Evolutionary conservation across 2,329 filamentous ascomycete genomes (phyloP).

Genomic region (Cordyceps sp.): DNA sequence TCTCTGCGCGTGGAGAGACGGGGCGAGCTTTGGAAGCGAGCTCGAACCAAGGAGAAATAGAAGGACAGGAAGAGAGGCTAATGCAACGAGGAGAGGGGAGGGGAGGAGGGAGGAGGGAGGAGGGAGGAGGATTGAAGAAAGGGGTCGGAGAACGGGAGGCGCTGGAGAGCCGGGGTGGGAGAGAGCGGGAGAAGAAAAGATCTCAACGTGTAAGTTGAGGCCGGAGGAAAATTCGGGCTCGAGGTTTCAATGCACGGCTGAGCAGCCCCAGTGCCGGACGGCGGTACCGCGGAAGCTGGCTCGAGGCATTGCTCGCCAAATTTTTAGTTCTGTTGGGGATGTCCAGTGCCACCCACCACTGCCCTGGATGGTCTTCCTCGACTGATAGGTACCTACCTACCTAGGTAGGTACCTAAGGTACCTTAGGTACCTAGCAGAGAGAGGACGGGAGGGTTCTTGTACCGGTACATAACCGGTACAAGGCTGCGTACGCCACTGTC

Average conservation of each 20-base stretch:
- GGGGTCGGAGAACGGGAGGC: neutral
- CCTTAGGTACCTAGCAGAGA: too few species aligned
- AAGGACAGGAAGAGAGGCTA: too few species aligned
- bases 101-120: neutral
- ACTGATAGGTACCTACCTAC: too few species aligned
- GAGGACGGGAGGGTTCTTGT: neutral
- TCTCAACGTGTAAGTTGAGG: conserved; percentile 14
- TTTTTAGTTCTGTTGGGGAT: conserved; percentile 24
- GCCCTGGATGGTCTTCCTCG: too few species aligned
- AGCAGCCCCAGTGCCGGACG: too few species aligned
- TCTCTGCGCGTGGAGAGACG: too few species aligned
- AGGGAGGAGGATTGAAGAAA: conserved; percentile 3
- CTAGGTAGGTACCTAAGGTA: too few species aligned
- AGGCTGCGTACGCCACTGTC: neutral
- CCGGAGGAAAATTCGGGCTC: conserved; percentile 10
- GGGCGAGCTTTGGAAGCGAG: too few species aligned
- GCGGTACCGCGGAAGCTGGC: too few species aligned
- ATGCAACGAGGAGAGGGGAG: too few species aligned
- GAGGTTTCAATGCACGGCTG: conserved; percentile 2
- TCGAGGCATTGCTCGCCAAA: too few species aligned
- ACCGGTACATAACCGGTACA: neutral
- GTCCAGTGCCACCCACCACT: conserved; percentile 6
- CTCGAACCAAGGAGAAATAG: neutral
- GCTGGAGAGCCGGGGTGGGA: neutral
- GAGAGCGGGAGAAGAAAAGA: conserved; percentile 6